Evolutionary conservation across 176 grass and related monocot genomes (phyloP).

Genomic region (Thinopyrum elongatum): DNA sequence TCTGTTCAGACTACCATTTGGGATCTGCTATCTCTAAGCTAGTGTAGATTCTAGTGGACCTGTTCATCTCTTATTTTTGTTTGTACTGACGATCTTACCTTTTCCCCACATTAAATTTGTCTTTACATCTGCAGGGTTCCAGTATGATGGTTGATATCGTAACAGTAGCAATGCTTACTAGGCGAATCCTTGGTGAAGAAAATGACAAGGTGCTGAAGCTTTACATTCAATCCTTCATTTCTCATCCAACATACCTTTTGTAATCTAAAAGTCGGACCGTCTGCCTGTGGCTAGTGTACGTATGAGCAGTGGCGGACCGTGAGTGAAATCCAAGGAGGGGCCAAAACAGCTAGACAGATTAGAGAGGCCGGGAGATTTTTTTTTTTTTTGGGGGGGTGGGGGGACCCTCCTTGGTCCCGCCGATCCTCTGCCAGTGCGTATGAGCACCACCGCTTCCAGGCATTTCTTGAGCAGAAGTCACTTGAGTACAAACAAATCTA

Average conservation of each 20-base stretch:
- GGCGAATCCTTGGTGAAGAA: conserved; percentile 92
- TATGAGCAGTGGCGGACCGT: neutral
- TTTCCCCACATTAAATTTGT: neutral
- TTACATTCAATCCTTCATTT: conserved; percentile 24
- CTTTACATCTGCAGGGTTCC: conserved; percentile 54
- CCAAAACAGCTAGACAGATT: too few species aligned
- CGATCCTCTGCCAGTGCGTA: too few species aligned
- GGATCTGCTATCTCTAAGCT: neutral
- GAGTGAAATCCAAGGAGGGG: too few species aligned
- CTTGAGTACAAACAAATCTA: neutral
- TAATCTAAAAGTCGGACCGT: neutral
- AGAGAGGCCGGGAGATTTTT: too few species aligned
- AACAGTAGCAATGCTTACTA: conserved; percentile 77
- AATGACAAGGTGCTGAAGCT: conserved; percentile 57
- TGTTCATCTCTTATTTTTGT: neutral
- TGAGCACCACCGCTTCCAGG: neutral
- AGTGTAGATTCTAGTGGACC: conserved; percentile 5
- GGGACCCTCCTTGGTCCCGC: too few species aligned
- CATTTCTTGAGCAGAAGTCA: neutral
- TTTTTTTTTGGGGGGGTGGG: too few species aligned
- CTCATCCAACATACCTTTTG: neutral
- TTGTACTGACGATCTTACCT: neutral
- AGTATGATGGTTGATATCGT: conserved; percentile 76
- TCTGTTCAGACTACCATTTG: conserved; percentile 24
- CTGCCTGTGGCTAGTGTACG: neutral